Evolutionary conservation across 345 rosid species (phyloP).

Genomic region (Moricandia arvensis): DNA sequence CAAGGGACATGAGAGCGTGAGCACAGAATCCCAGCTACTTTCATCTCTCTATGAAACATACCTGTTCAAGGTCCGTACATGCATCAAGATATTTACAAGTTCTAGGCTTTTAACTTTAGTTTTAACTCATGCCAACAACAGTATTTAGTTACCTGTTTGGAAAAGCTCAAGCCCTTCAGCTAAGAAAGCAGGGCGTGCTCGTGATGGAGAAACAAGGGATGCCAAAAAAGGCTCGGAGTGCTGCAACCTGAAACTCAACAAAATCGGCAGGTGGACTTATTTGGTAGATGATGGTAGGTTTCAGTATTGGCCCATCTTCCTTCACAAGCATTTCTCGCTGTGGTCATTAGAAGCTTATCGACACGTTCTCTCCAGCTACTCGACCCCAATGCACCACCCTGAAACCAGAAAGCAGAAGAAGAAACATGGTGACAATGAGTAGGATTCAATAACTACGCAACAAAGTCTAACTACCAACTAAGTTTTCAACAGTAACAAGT

Average conservation of each 20-base stretch:
- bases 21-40: constrained; percentile 65
- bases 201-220: constrained; percentile 72
- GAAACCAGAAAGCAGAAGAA: constrained; percentile 9
- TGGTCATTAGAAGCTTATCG: constrained; percentile 57
- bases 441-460: constrained; percentile 7
- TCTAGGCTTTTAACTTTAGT: neutral
- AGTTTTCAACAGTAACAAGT: neutral
- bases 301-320: constrained; percentile 53
- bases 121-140: neutral
- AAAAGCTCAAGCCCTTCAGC: constrained; percentile 74
- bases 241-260: constrained; percentile 69
- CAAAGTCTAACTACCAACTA: neutral
- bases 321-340: constrained; percentile 58
- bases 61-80: constrained; percentile 41
- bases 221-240: constrained; percentile 67
- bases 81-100: constrained; percentile 4
- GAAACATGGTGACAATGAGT: neutral
- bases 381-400: constrained; percentile 74
- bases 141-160: constrained; percentile 50
- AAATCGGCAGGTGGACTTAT: constrained; percentile 34
- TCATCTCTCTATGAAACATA: constrained; percentile 51
- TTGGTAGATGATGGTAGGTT: constrained; percentile 36
- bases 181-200: constrained; percentile 55
- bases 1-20: constrained; percentile 70
- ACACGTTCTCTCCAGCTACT: constrained; percentile 64